Conservation (phyloP, 768 basidiomycete genomes). For the Calocera cornea region DNA sequence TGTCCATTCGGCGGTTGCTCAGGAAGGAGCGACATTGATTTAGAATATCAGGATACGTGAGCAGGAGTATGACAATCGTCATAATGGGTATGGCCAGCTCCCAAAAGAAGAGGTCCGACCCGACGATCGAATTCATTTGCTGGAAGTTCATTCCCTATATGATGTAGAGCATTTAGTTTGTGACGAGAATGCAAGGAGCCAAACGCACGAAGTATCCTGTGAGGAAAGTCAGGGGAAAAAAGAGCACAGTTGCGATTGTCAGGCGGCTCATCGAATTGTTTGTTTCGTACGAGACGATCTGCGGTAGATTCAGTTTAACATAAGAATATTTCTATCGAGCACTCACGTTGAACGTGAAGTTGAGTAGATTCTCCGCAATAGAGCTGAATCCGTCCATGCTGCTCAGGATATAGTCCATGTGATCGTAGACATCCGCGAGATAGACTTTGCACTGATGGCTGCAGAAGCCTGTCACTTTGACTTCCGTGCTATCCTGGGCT, state of each 20-base stretch:
- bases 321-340: not conserved
- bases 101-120: constrained; percentile 35
- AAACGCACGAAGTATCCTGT: no score
- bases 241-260: no score
- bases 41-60: constrained; percentile 38
- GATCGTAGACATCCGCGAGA: constrained; percentile 59
- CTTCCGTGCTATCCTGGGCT: constrained; percentile 7
- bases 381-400: constrained; percentile 61
- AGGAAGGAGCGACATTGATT: not conserved
- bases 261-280: no score
- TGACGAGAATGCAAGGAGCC: no score
- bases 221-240: no score
- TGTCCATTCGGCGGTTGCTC: not conserved
- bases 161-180: no score
- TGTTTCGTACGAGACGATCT: no score
- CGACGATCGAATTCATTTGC: not conserved
- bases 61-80: constrained; percentile 38
- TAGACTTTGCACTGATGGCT: constrained; percentile 57
- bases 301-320: no score
- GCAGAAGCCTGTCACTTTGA: constrained; percentile 45
- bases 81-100: constrained; percentile 47
- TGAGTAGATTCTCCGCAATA: constrained; percentile 57
- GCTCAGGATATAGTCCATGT: constrained; percentile 56
- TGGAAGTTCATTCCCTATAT: not conserved
- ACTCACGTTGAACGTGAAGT: constrained; percentile 60